Conservation (phyloP, 2,329 filamentous ascomycete species). For the Westerdykella ornata region DNA sequence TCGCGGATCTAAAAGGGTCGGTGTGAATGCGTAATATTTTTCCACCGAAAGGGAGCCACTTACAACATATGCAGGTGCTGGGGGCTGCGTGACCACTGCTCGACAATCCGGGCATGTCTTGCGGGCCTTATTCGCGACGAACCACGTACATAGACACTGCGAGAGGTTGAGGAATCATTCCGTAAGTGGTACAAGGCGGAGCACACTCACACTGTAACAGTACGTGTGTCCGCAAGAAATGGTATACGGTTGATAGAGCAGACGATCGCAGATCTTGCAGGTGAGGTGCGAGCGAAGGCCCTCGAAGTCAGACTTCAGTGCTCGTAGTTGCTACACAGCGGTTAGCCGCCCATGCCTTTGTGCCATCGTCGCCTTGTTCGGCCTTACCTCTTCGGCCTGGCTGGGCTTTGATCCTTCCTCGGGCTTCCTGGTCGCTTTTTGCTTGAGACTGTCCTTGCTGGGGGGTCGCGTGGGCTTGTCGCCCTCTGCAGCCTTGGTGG, state of each 20-base stretch:
- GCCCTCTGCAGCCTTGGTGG: conserved; percentile 24
- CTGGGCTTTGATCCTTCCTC: conserved; percentile 28
- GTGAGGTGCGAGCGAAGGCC: conserved; percentile 55
- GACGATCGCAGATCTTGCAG: conserved; percentile 62
- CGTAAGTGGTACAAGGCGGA: conserved; percentile 9
- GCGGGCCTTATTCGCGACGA: conserved; percentile 47
- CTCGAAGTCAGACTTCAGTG: conserved; percentile 50
- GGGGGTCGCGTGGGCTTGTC: conserved; percentile 27
- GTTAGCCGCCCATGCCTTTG: conserved; percentile 18
- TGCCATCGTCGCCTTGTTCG: conserved; percentile 3
- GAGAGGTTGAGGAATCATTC: conserved; percentile 16
- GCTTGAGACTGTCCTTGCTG: conserved; percentile 37
- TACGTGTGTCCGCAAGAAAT: conserved; percentile 64
- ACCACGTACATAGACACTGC: conserved; percentile 54
- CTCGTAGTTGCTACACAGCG: conserved; percentile 33
- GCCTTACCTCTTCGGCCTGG: conserved; percentile 33
- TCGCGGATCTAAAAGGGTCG: conserved; percentile 53
- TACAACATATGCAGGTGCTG: conserved; percentile 59
- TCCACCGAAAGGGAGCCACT: conserved; percentile 14
- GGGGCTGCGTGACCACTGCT: conserved; percentile 50
- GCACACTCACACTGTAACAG: conserved; percentile 55
- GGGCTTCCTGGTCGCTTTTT: conserved; percentile 31
- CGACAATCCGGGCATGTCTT: conserved; percentile 66
- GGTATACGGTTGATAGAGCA: conserved; percentile 64
- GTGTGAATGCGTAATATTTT: neutral